These are phyloP conservation scores for Podospora didyma DNA, from an alignment of 495 filamentous ascomycete species.

Conservation along the genomic window DNA sequence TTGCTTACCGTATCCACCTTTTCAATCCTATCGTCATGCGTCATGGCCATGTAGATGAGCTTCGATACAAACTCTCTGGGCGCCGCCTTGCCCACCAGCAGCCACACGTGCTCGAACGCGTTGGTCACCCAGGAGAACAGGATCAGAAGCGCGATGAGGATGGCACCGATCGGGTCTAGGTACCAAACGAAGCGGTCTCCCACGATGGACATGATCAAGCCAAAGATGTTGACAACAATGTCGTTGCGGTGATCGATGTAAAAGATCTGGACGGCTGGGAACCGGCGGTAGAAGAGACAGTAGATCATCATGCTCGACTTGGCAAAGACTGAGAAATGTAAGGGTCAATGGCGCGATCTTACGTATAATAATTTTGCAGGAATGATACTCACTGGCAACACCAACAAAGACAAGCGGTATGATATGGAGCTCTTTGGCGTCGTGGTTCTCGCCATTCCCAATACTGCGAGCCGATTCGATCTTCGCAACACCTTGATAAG, in stretches of 20 bases:
- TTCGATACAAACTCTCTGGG: constrained; percentile 53
- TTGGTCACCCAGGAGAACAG: constrained; percentile 52
- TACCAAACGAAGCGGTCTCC: constrained; percentile 53
- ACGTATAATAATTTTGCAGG: neutral
- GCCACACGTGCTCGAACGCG: constrained; percentile 55
- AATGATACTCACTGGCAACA: constrained; percentile 41
- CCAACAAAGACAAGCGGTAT: constrained; percentile 50
- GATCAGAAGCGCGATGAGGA: constrained; percentile 51
- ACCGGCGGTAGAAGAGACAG: constrained; percentile 47
- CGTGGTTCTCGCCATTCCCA: constrained; percentile 30
- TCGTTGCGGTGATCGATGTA: constrained; percentile 56
- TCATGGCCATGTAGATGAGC: constrained; percentile 54
- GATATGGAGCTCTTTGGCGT: constrained; percentile 39
- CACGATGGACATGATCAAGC: constrained; percentile 50
- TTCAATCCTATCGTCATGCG: constrained; percentile 46
- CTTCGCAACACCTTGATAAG: constrained; percentile 16
- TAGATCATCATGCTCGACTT: constrained; percentile 49
- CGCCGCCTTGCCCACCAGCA: constrained; percentile 51
- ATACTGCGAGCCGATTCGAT: constrained; percentile 47
- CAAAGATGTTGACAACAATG: constrained; percentile 52
- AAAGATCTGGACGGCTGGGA: constrained; percentile 52
- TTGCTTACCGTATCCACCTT: constrained; percentile 50
- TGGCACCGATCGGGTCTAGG: constrained; percentile 52
- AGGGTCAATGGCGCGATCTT: constrained; percentile 8
- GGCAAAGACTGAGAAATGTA: constrained; percentile 36